Percentiles rank a stretch among this genome's conserved stretches.
Conservation (phyloP, 495 filamentous ascomycete species). For the Neurospora sp. region DNA sequence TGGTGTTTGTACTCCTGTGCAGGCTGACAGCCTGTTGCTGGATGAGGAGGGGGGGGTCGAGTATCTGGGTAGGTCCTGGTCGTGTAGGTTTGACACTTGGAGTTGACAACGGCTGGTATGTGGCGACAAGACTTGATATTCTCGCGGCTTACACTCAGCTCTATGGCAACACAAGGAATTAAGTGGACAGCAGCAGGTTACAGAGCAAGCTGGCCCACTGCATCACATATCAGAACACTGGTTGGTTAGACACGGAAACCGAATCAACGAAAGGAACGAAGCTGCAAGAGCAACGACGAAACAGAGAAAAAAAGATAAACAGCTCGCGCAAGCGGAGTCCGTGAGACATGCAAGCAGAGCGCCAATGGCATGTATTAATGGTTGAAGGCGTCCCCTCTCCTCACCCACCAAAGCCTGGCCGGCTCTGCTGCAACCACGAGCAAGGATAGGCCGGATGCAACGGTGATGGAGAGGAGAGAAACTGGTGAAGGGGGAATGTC, state of each 20-base stretch:
- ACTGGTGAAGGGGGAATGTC: slow-evolving; percentile 1
- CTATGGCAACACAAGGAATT: slow-evolving; percentile 1
- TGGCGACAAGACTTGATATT: slow-evolving; percentile 6
- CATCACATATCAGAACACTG: slow-evolving; percentile 18
- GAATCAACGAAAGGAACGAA: neutral
- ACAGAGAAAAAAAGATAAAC: slow-evolving; percentile 12
- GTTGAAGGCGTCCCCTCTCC: slow-evolving; percentile 1
- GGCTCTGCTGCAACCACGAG: slow-evolving; percentile 21
- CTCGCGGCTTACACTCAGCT: slow-evolving; percentile 15
- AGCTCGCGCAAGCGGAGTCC: slow-evolving; percentile 13
- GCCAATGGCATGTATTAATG: slow-evolving; percentile 26
- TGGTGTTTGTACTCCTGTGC: neutral
- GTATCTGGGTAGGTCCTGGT: neutral
- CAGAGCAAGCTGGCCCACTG: slow-evolving; percentile 13
- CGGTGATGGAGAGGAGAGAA: slow-evolving; percentile 20
- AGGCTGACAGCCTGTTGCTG: neutral
- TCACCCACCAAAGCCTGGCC: neutral
- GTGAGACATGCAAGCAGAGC: slow-evolving; percentile 11
- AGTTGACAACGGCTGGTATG: slow-evolving; percentile 8
- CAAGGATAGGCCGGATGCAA: slow-evolving; percentile 23
- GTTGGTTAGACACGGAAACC: slow-evolving; percentile 6
- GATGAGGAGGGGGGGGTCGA: neutral
- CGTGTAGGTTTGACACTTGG: neutral
- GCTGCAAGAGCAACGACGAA: slow-evolving; percentile 2
- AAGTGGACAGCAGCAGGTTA: slow-evolving; percentile 12